phyloP scores from a whole-genome alignment of 495 filamentous ascomycete genomes.

The Aspergillus indologenus region DNA sequence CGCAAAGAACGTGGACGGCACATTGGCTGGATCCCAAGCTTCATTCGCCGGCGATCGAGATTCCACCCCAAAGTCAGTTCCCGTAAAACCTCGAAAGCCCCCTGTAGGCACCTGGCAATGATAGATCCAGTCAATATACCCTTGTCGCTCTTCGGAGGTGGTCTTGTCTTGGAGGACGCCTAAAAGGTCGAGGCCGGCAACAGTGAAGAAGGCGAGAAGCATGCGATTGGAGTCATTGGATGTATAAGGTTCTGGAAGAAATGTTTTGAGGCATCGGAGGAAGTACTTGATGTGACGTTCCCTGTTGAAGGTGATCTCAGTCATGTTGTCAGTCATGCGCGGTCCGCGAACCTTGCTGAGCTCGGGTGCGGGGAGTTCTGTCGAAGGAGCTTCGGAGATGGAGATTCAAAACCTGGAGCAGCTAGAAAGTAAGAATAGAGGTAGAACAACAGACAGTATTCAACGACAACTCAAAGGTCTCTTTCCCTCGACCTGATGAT shows the following conservation, averaged over 20 bases:
- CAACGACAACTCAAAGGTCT: neutral
- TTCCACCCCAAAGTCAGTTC: conserved; percentile 53
- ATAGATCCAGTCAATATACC: conserved; percentile 69
- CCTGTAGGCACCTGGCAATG: conserved; percentile 69
- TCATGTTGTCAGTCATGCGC: conserved; percentile 24
- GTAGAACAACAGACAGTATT: neutral
- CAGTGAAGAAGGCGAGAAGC: conserved; percentile 81
- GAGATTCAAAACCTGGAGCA: neutral
- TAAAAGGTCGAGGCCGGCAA: conserved; percentile 79
- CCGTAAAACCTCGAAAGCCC: conserved; percentile 79
- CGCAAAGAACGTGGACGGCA: conserved; percentile 86
- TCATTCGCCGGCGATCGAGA: conserved; percentile 46
- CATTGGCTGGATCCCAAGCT: conserved; percentile 73
- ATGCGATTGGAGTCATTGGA: conserved; percentile 86
- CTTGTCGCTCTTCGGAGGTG: conserved; percentile 54
- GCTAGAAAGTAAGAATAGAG: neutral
- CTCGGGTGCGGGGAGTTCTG: neutral
- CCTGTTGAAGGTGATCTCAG: conserved; percentile 55
- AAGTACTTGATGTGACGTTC: conserved; percentile 86
- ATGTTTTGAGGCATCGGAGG: conserved; percentile 79
- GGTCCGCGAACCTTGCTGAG: neutral
- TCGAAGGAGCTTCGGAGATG: neutral
- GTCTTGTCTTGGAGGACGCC: conserved; percentile 56
- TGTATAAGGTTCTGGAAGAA: conserved; percentile 77
- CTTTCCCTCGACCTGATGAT: neutral